Base-by-base conservation (phyloP, 768 basidiomycete genomes). In the Suillus weaverae region DNA sequence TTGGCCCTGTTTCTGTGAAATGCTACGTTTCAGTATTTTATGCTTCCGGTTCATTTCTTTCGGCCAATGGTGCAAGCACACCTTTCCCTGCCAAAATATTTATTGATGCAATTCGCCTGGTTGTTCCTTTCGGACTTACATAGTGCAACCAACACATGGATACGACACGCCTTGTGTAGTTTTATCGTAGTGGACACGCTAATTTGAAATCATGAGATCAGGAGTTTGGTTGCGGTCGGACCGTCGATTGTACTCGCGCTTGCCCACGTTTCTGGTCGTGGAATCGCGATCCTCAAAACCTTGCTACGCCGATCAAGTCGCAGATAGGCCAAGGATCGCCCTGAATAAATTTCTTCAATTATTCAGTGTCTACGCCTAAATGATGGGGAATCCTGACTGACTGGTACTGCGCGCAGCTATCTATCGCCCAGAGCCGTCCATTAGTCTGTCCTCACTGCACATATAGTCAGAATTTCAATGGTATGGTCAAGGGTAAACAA, bases 101-200 rank as follows among this genome's bases (percentile, higher is more conserved):
- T 73, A 71, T 71, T 48, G 43, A 55, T 62, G 61, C 70, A 69
- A 70, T 59, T 36, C 39, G 14, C 41, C n/a, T 53, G 41, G 22
- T 50, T 65, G 61, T 61, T 54, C n/a, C 61, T 63, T 20, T 30
- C 30, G 60, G 56, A 43, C 65, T 63, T n/a, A 43, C 48, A 56
- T 32, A 62, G 46, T 18, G 66, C 60, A 66, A 67, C 51, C 63
- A 62, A 62, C 62, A 66, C 53, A 59, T 66, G 67, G 63, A 51
- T 67, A 74, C 26, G 26, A 26, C 65, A 64, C 46, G 38, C 65
- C 56, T 68, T 36, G 59, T 68, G 71, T 73, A 73, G 70, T 74
- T 66, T 62, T 73, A 73, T 67, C 53, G 50, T 73, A 73, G 61
- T 55, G 62, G 66, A 62, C 61, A 55, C 43, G 54, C 44, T 70